phyloP scores from a whole-genome alignment of 768 basidiomycete species.

The Tricholoma hemisulphureum region DNA sequence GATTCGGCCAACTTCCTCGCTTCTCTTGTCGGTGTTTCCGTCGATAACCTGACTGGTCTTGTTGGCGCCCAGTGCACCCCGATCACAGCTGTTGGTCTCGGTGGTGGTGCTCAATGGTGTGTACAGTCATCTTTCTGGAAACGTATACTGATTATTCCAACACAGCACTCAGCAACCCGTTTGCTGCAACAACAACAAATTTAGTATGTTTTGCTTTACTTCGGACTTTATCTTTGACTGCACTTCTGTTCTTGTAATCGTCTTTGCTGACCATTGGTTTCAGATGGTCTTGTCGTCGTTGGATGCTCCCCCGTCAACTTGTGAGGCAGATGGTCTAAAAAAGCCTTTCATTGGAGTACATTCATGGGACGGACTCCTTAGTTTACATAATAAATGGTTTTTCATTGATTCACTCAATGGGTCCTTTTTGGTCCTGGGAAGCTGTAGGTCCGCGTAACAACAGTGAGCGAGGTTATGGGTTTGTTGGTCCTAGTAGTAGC shows the following conservation, averaged over 20 bases:
- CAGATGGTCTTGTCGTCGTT: background rate
- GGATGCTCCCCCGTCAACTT: background rate
- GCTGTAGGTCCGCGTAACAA: no score
- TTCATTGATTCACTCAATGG: no score
- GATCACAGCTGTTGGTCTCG: slow-evolving; percentile 20
- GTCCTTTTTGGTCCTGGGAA: no score
- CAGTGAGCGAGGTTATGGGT: no score
- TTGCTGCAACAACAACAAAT: slow-evolving; percentile 12
- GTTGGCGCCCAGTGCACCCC: slow-evolving; percentile 24
- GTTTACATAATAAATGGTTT: background rate
- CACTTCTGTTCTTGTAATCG: background rate
- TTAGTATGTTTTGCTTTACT: background rate
- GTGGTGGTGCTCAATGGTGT: slow-evolving; percentile 16
- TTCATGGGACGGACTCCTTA: background rate
- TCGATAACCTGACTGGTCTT: slow-evolving; percentile 10
- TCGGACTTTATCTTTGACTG: background rate
- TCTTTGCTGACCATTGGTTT: no score
- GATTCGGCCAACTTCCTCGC: background rate
- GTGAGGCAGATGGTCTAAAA: background rate
- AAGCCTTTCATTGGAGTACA: background rate
- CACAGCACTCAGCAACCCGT: slow-evolving; percentile 6
- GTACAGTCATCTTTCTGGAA: background rate
- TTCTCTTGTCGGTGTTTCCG: slow-evolving; percentile 9
- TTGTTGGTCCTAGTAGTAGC: no score
- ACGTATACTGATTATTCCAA: background rate